Percentiles rank a stretch among this genome's conserved stretches.
These are phyloP conservation scores for Tillandsia fasciculata DNA, from an alignment of 176 grass and related monocot species.

Conservation along the genomic window DNA sequence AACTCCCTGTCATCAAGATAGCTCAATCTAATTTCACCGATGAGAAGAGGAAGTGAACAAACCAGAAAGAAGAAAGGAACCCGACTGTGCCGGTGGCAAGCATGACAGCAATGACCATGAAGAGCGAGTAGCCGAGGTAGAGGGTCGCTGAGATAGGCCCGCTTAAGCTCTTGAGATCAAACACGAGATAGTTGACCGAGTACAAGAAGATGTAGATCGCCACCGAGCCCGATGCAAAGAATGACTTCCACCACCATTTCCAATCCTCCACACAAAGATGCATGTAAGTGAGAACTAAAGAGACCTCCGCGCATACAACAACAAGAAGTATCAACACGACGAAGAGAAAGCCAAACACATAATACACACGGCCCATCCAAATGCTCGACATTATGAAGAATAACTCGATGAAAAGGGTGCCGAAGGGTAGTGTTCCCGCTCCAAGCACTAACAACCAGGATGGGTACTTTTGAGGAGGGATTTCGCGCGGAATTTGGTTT, in stretches of 20 bases:
- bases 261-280: conserved; percentile 47
- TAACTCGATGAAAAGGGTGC: conserved; percentile 47
- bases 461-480: conserved; percentile 37
- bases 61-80: conserved; percentile 40
- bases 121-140: conserved; percentile 39
- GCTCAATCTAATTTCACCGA: conserved; percentile 36
- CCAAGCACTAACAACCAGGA: conserved; percentile 36
- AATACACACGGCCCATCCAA: conserved; percentile 46
- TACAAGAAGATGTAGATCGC: conserved; percentile 46
- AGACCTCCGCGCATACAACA: conserved; percentile 38
- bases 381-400: conserved; percentile 55
- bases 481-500: conserved; percentile 37
- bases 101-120: conserved; percentile 42
- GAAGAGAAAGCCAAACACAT: conserved; percentile 42
- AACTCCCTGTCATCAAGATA: not conserved
- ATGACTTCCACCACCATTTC: conserved; percentile 55
- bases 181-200: conserved; percentile 38
- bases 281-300: conserved; percentile 45
- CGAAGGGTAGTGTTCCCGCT: conserved; percentile 42
- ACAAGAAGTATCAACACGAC: conserved; percentile 36
- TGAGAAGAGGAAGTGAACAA: conserved; percentile 40
- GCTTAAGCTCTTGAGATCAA: conserved; percentile 38
- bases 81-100: conserved; percentile 41
- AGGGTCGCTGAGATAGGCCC: conserved; percentile 32
- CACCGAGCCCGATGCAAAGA: conserved; percentile 43